These are phyloP conservation scores for Macrophomina tecta DNA, from an alignment of 2,329 filamentous ascomycete genomes.

Conservation along the genomic window DNA sequence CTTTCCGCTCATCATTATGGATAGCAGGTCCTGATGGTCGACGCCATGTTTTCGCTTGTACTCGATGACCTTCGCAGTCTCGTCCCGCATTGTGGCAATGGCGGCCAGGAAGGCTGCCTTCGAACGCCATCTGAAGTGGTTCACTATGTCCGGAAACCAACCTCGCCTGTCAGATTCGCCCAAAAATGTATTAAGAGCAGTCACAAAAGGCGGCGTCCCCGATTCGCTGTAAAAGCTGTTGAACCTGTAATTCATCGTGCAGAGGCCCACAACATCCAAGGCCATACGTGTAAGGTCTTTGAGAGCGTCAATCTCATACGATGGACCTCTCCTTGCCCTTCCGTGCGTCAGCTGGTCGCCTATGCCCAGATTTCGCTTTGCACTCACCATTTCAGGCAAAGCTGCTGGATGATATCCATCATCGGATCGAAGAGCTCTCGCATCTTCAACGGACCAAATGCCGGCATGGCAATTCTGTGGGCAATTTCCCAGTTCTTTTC, in stretches of 20 bases:
- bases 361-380: neutral
- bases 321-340: neutral
- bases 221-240: slow-evolving; percentile 71
- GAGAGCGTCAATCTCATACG: neutral
- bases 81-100: neutral
- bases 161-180: slow-evolving; percentile 59
- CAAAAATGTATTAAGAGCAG: slow-evolving; percentile 69
- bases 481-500: neutral
- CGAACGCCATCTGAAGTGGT: neutral
- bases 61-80: slow-evolving; percentile 57
- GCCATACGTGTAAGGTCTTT: slow-evolving; percentile 56
- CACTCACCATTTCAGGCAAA: neutral
- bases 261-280: slow-evolving; percentile 74
- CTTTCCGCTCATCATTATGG: slow-evolving; percentile 62
- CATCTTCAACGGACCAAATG: slow-evolving; percentile 15
- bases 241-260: slow-evolving; percentile 73
- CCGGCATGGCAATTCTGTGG: neutral
- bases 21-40: slow-evolving; percentile 64
- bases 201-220: slow-evolving; percentile 73
- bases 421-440: slow-evolving; percentile 31
- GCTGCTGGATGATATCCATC: neutral
- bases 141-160: neutral
- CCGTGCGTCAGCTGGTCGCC: too few relatives aligned
- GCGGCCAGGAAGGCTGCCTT: neutral
- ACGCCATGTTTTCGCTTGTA: slow-evolving; percentile 60